Evolutionary conservation across 164 flowering plant genomes (phyloP), one percentile per base, ranked within the genome.

Genomic region (Tetracentron sinense): DNA sequence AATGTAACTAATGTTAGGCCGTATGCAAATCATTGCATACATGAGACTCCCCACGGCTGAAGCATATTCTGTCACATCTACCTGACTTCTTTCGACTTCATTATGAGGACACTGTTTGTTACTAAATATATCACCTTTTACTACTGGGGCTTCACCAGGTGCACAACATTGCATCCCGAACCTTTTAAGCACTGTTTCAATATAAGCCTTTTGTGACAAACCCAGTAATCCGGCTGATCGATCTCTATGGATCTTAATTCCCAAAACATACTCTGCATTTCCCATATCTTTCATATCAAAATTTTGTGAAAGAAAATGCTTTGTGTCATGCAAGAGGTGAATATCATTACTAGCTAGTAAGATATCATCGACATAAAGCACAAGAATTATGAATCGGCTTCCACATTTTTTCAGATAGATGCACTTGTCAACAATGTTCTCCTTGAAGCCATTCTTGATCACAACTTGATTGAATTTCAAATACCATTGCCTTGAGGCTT

Each of bases 331-430:
- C 8, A 61, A 26, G 17, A 61, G 29, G 0, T 16, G 26, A 17
- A 47, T 6, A 29, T 61, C 54, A 49, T 11, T 61, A 48, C 42
- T 61, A 26, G 64, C 61, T 0, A 58, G 61, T 12, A 58, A 20
- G 27, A 58, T 58, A 22, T 58, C 61, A 38, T 58, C 61, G 4
- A 58, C 48, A 58, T 35, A 58, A 6, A 58, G 28, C 11, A 56
- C 42, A 5, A 56, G 20, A 15, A 61, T 47, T 5, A 61, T 61
- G 17, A 27, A 27, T 19, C 48, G 47, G 0, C 42, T 61, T 54
- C 63, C 54, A 61, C 42, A 27, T 25, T 47, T 19, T n/a, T 48
- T 61, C 0, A 61, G 38, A n/a, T 61, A 61, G 26, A 61, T 61
- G 33, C 54, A 61, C 6, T 61, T 3, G 48, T 61, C 42, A 17